Percentiles rank a stretch among this genome's conserved stretches.
Evolutionary conservation across 176 grass and related monocot genomes (phyloP).

Genomic region (Melocanna baccifera): DNA sequence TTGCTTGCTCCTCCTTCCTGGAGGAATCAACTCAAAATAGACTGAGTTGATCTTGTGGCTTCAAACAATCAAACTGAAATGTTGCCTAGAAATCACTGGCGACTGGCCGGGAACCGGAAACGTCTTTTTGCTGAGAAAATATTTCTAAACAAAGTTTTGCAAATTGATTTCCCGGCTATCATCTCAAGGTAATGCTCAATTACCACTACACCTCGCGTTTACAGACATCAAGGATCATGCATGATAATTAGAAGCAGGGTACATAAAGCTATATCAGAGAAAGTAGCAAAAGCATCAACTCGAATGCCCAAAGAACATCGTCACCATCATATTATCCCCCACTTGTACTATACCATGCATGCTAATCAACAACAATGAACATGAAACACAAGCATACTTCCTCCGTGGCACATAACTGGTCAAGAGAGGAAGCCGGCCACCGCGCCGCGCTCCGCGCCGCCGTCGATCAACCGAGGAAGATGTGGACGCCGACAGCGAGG

Average conservation of each 20-base stretch:
- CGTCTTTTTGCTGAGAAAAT: background rate
- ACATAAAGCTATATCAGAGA: background rate
- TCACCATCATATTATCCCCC: background rate
- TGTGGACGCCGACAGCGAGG: conserved; percentile 68
- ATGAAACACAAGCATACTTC: background rate
- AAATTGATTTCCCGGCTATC: background rate
- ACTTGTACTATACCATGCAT: background rate
- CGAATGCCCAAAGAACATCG: background rate
- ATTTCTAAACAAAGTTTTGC: background rate
- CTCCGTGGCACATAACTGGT: background rate
- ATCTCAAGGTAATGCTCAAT: background rate
- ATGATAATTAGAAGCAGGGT: background rate
- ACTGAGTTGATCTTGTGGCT: background rate
- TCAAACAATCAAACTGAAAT: background rate
- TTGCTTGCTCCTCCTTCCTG: background rate
- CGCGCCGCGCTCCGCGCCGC: background rate
- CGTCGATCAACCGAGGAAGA: conserved; percentile 48
- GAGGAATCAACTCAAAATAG: background rate
- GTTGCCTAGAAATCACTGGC: background rate
- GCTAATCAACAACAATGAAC: background rate
- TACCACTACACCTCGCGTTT: background rate
- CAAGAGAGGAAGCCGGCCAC: background rate
- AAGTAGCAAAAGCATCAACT: background rate
- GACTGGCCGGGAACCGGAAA: background rate
- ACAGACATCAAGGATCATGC: background rate